A percentile compares a stretch with the other conserved stretches of the same genome.
phyloP scores from a whole-genome alignment of 257 asterid genomes.

The Thymus quinquecostatus region DNA sequence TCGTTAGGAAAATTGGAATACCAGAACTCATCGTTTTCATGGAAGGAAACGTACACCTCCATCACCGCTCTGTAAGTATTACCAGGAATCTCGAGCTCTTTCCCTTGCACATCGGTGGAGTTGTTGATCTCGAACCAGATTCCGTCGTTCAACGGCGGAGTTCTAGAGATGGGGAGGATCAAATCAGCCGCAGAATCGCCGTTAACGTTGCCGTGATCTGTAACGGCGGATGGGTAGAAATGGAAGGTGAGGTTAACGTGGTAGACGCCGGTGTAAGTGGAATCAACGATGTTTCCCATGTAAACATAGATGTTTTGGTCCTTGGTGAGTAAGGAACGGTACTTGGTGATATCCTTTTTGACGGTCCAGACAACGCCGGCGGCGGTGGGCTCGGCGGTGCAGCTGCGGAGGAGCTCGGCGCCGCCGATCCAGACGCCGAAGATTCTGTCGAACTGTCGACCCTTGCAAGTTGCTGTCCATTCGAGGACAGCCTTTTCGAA shows the following conservation, averaged over 20 bases:
- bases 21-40: conserved; percentile 87
- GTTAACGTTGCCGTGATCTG: too few relatives aligned
- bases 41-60: conserved; percentile 31
- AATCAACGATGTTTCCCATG: conserved; percentile 49
- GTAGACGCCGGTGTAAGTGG: conserved; percentile 21
- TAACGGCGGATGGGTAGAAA: too few relatives aligned
- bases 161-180: conserved; percentile 70
- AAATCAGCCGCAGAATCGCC: conserved; percentile 48
- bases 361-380: conserved; percentile 72
- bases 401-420: conserved; percentile 79
- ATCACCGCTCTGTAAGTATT: conserved; percentile 32
- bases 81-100: conserved; percentile 40
- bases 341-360: conserved; percentile 52
- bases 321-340: too few relatives aligned
- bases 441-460: conserved; percentile 79
- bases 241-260: too few relatives aligned
- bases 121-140: conserved; percentile 72
- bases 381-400: conserved; percentile 76
- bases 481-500: conserved; percentile 61
- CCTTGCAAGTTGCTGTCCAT: conserved; percentile 72
- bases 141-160: conserved; percentile 67
- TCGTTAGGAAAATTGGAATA: conserved; percentile 66
- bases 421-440: conserved; percentile 91
- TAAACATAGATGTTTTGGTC: too few relatives aligned
- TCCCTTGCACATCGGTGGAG: conserved; percentile 26